Base-by-base conservation (phyloP, 208 protist species). In the Entamoeba invadens region DNA sequence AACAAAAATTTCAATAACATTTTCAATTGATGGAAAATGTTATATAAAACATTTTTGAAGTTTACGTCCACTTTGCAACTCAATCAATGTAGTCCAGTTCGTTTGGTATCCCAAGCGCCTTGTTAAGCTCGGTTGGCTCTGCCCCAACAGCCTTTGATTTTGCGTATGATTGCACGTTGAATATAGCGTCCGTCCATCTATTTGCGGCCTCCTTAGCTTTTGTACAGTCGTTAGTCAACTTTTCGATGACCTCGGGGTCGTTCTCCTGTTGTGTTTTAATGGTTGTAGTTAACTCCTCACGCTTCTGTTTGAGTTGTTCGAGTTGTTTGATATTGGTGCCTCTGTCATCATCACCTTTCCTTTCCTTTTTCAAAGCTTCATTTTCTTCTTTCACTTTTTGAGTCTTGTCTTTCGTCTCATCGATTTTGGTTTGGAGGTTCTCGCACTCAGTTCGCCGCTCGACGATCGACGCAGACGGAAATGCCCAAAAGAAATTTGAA, bases 121-220 rank as follows among this genome's bases (percentile, higher is more conserved):
- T 77, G 44, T 68, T 44, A 44, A 93, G 42, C n/a, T 38, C 50
- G n/a, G n/a, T n/a, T n/a, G n/a, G n/a, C 25, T 45, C 31, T 16
- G 14, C 8, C 35, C 14, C 25, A 45, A 94, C 51, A 2, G 31
- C 3, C 44, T 50, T 93, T 4, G 4, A 44, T 92, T 45, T 87
- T 42, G 45, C 42, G 87, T 94, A 57, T 44, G 0, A 47, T 91
- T 77, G 44, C 25, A 94, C 10, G 5, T 35, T 45, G 12, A 72
- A 93, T 91, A 94, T 94, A 10, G 68, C 93, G 31, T 94, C 94
- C 21, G 91, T 93, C 91, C 91, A 93, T 94, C 87, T 31, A 46
- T 94, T 94, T 21, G 94, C 94, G 35, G 87, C 45, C 31, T 93
- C 8, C 47, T 91, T 93, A 45, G 4, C 25, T 45, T 42, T 91